A percentile compares a stretch with the other conserved stretches of the same genome.
These are phyloP conservation scores for Hortiboletus campestris DNA, from an alignment of 768 basidiomycete genomes.

Conservation along the genomic window DNA sequence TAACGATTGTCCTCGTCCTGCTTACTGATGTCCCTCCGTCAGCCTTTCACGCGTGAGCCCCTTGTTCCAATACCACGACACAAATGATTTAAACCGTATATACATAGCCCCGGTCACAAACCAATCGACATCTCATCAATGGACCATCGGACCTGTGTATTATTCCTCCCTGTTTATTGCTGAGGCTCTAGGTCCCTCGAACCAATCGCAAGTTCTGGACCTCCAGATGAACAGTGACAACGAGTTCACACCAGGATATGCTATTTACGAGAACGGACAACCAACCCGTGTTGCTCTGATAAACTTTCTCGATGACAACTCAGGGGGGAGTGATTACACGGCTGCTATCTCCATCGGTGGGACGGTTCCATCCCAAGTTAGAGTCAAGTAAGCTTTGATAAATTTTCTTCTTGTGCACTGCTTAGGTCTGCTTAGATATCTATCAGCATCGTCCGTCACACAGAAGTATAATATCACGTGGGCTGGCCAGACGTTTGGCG, in stretches of 20 bases:
- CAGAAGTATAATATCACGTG: conserved; percentile 69
- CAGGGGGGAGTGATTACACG: conserved; percentile 53
- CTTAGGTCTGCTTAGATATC: conserved; percentile 42
- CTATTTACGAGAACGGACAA: conserved; percentile 68
- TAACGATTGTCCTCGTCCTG: no score
- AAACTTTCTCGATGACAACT: conserved; percentile 67
- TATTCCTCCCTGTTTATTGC: no score
- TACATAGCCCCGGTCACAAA: no score
- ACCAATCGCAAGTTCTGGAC: no score
- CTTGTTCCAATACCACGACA: no score
- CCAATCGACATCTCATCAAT: no score
- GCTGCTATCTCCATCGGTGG: conserved; percentile 49
- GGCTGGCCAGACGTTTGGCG: conserved; percentile 74
- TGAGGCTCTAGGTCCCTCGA: no score
- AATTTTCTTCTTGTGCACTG: not conserved
- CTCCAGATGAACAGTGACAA: conserved; percentile 50
- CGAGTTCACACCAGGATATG: conserved; percentile 56
- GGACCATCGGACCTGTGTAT: no score
- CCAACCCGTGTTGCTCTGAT: conserved; percentile 64
- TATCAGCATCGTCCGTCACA: conserved; percentile 53
- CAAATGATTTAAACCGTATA: no score
- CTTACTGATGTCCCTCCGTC: no score
- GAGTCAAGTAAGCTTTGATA: conserved; percentile 45
- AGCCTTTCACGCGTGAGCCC: no score
- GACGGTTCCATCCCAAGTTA: conserved; percentile 45